phyloP scores from a whole-genome alignment of 2,329 filamentous ascomycete genomes.

The Scolecobasidium constrictum region DNA sequence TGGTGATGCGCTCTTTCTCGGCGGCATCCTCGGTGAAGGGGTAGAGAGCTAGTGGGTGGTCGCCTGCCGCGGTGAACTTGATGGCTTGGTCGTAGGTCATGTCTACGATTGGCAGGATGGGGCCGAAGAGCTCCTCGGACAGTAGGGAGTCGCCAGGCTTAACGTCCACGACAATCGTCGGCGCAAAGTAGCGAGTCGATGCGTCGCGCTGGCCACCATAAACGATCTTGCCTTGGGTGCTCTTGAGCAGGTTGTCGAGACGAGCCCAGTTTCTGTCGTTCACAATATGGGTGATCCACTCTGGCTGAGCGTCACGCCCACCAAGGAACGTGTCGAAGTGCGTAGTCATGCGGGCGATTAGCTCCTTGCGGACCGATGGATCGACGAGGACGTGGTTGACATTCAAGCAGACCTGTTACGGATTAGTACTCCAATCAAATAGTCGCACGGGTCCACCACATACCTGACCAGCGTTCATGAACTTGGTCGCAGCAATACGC shows the following conservation, averaged over 20 bases:
- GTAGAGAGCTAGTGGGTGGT: constrained; percentile 30
- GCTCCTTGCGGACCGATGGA: constrained; percentile 25
- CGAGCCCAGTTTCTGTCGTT: constrained; percentile 34
- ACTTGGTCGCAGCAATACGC: constrained; percentile 32
- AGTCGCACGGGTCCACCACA: too few species aligned
- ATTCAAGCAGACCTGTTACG: not conserved
- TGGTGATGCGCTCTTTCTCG: constrained; percentile 26
- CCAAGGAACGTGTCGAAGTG: constrained; percentile 22
- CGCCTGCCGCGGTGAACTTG: constrained; percentile 15
- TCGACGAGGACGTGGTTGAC: constrained; percentile 37
- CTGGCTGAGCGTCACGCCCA: constrained; percentile 17
- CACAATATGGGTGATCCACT: constrained; percentile 25
- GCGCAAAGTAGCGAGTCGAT: constrained; percentile 21
- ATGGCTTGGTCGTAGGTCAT: constrained; percentile 20
- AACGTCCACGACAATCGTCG: constrained; percentile 30
- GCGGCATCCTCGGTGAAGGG: constrained; percentile 26
- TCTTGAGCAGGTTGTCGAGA: constrained; percentile 24
- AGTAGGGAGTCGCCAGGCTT: constrained; percentile 26
- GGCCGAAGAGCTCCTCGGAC: constrained; percentile 35
- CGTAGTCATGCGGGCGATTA: constrained; percentile 19
- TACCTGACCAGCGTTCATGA: constrained; percentile 32
- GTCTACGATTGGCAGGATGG: constrained; percentile 31
- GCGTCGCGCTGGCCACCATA: constrained; percentile 24
- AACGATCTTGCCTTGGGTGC: constrained; percentile 25
- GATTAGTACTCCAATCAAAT: too few species aligned